phyloP scores from a whole-genome alignment of 208 protist genomes.

The Wallacemonas rigidus region DNA sequence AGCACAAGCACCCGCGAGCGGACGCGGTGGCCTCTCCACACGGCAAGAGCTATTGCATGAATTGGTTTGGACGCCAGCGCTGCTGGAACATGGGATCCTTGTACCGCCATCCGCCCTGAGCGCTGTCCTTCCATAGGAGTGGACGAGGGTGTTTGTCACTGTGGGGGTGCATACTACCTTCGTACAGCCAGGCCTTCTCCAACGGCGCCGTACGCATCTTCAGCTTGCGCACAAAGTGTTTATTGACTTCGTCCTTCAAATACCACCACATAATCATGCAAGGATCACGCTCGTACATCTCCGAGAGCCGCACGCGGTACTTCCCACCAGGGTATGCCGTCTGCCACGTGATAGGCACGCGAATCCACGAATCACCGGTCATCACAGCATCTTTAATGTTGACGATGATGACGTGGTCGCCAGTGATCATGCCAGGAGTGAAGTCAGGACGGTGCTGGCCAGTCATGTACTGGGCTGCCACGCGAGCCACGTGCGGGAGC shows the following conservation, averaged over 20 bases:
- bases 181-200: slow-evolving; percentile 93
- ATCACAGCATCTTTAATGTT: slow-evolving; percentile 93
- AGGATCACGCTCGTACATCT: slow-evolving; percentile 93
- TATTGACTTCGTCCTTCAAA: slow-evolving; percentile 90
- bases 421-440: slow-evolving; percentile 87
- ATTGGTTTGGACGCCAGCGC: slow-evolving; percentile 87
- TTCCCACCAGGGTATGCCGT: slow-evolving; percentile 90
- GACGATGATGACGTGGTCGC: slow-evolving; percentile 89
- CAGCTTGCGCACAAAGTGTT: slow-evolving; percentile 90
- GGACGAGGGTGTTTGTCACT: slow-evolving; percentile 83
- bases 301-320: slow-evolving; percentile 87
- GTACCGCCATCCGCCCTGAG: slow-evolving; percentile 65
- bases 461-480: slow-evolving; percentile 90
- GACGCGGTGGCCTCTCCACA: too few relatives aligned
- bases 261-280: slow-evolving; percentile 95
- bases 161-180: slow-evolving; percentile 87
- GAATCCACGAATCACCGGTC: slow-evolving; percentile 89
- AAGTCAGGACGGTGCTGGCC: slow-evolving; percentile 91
- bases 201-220: slow-evolving; percentile 87
- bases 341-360: slow-evolving; percentile 91
- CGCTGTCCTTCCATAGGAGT: slow-evolving; percentile 75
- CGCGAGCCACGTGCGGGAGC: slow-evolving; percentile 76
- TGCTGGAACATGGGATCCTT: slow-evolving; percentile 82
- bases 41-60: slow-evolving; percentile 49
- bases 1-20: too few relatives aligned